These are phyloP conservation scores for Bruguiera gymnorhiza DNA, from an alignment of 345 rosid genomes.

Conservation along the genomic window DNA sequence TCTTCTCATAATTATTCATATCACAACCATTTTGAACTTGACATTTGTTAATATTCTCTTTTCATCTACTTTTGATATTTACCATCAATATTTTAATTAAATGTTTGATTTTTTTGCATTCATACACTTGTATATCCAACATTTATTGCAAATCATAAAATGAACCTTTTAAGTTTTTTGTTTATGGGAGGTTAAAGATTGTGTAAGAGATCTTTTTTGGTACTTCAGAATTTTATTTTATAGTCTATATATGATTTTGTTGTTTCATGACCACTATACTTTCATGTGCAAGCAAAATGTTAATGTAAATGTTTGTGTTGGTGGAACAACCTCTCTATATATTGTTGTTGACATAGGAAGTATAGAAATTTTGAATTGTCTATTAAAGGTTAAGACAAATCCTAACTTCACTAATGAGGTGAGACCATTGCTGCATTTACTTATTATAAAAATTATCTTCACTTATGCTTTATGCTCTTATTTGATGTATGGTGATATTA, in stretches of 20 bases:
- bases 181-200: neutral
- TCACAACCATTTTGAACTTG: neutral
- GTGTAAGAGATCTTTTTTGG: neutral
- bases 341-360: constrained; percentile 74
- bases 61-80: no score
- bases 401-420: constrained; percentile 74
- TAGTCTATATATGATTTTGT: neutral
- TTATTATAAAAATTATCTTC: neutral
- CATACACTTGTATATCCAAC: neutral
- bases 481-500: neutral
- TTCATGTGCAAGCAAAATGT: constrained; percentile 71
- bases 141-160: neutral
- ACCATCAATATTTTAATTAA: neutral
- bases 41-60: no score
- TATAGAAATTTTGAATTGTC: constrained; percentile 57
- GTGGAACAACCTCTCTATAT: constrained; percentile 90
- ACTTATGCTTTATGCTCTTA: neutral
- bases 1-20: neutral
- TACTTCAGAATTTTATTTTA: neutral
- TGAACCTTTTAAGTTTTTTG: neutral
- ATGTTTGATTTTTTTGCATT: neutral
- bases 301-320: constrained; percentile 62
- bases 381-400: constrained; percentile 69
- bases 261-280: neutral
- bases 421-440: constrained; percentile 7